Evolutionary conservation across 768 basidiomycete species (phyloP).

Genomic region (Paxillus involutus): DNA sequence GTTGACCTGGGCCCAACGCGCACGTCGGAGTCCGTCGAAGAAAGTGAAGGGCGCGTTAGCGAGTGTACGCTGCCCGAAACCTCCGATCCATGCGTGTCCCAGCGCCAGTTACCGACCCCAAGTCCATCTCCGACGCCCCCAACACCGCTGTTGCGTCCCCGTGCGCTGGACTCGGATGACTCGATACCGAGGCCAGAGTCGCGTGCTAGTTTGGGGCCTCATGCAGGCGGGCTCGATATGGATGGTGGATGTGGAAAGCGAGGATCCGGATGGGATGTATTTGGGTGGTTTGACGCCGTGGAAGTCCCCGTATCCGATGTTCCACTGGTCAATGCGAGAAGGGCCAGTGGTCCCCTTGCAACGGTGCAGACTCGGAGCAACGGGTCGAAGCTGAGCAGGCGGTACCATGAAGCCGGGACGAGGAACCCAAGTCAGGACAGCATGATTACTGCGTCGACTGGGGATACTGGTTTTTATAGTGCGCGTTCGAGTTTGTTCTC

Average conservation of each 20-base stretch:
- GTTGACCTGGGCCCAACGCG: not conserved
- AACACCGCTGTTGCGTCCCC: not conserved
- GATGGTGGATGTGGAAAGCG: conserved; percentile 31
- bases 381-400: conserved; percentile 1
- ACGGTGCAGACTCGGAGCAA: not conserved
- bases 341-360: not conserved
- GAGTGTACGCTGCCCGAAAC: conserved; percentile 5
- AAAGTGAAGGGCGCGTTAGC: not conserved
- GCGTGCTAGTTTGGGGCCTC: conserved; percentile 24
- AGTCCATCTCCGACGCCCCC: conserved; percentile 25
- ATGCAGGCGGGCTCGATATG: conserved; percentile 29
- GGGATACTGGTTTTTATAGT: conserved; percentile 28
- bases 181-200: conserved; percentile 13
- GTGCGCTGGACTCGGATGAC: conserved; percentile 11
- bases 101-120: conserved; percentile 24
- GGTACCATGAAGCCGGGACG: not conserved
- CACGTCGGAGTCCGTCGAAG: not conserved
- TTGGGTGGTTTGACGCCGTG: conserved; percentile 30
- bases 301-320: not conserved
- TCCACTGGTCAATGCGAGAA: too few relatives aligned
- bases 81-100: not conserved
- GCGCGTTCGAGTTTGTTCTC: conserved; percentile 28
- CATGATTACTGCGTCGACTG: conserved; percentile 20
- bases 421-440: conserved; percentile 28
- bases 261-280: conserved; percentile 32